These are phyloP conservation scores for Coniferiporia weirii DNA, from an alignment of 1,284 basidiomycete genomes.

Conservation along the genomic window DNA sequence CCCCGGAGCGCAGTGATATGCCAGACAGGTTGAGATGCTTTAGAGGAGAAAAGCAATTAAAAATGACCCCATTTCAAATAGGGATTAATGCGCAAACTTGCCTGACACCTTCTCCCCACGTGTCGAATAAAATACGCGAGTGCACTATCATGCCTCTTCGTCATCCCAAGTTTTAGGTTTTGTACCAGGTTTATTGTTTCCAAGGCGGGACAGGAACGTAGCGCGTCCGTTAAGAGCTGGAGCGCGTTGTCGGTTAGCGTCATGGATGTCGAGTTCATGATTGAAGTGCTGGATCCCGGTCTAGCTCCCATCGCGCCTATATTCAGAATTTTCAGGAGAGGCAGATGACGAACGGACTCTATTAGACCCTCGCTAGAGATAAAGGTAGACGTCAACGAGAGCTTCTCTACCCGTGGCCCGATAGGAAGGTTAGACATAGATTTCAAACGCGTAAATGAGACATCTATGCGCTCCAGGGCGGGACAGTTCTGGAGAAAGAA, in stretches of 20 bases:
- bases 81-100: constrained; percentile 23
- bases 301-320: constrained; percentile 57
- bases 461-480: constrained; percentile 48
- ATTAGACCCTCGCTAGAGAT: constrained; percentile 39
- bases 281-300: constrained; percentile 37
- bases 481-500: constrained; percentile 43
- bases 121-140: constrained; percentile 43
- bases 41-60: constrained; percentile 3
- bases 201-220: constrained; percentile 35
- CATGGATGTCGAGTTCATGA: constrained; percentile 44
- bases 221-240: constrained; percentile 36
- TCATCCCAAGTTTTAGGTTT: constrained; percentile 51
- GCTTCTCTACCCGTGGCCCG: constrained; percentile 40
- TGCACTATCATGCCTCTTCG: constrained; percentile 31
- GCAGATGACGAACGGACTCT: constrained; percentile 34
- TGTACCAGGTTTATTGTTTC: constrained; percentile 55
- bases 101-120: constrained; percentile 59
- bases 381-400: constrained; percentile 55
- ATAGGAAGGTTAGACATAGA: constrained; percentile 23
- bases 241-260: constrained; percentile 52
- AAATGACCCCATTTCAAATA: background rate
- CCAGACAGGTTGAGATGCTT: constrained; percentile 52
- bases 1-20: constrained; percentile 46
- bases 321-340: constrained; percentile 42
- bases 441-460: constrained; percentile 58